A percentile compares a stretch with the other conserved stretches of the same genome.
These are phyloP conservation scores for Vitis cinerea DNA, from an alignment of 164 flowering plant genomes.

Conservation along the genomic window DNA sequence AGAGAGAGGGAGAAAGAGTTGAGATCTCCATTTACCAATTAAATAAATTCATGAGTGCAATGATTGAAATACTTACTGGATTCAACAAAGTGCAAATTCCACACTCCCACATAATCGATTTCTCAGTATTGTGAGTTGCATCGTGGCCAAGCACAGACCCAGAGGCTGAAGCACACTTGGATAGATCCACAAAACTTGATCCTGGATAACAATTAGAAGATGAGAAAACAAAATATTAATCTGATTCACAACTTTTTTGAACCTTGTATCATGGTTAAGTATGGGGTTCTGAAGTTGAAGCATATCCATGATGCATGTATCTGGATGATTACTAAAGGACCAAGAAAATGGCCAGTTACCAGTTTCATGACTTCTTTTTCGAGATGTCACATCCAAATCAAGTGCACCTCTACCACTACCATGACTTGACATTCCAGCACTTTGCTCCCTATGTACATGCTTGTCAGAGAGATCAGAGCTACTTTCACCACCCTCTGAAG, in stretches of 20 bases:
- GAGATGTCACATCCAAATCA: slow-evolving; percentile 15
- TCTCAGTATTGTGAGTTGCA: slow-evolving; percentile 15
- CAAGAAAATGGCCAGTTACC: slow-evolving; percentile 10
- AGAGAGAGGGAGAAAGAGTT: too few species aligned
- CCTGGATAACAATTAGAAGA: slow-evolving; percentile 6
- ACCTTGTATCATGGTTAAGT: slow-evolving; percentile 6
- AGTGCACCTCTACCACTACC: slow-evolving; percentile 12
- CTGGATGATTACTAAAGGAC: slow-evolving; percentile 11
- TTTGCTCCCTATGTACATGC: slow-evolving; percentile 11
- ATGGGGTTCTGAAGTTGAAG: slow-evolving; percentile 22
- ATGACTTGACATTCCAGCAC: slow-evolving; percentile 30
- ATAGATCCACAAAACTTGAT: slow-evolving; percentile 16
- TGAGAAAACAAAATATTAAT: slow-evolving; percentile 1
- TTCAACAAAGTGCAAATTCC: slow-evolving; percentile 74
- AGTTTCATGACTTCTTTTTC: slow-evolving; percentile 38
- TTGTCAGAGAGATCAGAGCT: slow-evolving; percentile 16
- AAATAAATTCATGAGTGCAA: not conserved
- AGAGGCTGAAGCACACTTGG: slow-evolving; percentile 13
- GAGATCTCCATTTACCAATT: not conserved
- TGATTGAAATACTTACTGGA: slow-evolving; percentile 42
- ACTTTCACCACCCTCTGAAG: slow-evolving; percentile 35
- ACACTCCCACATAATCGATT: slow-evolving; percentile 65
- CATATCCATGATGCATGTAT: slow-evolving; percentile 18
- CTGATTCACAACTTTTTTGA: slow-evolving; percentile 11
- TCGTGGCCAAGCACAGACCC: slow-evolving; percentile 5